Percentiles rank a stretch among this genome's conserved stretches.
phyloP scores from a whole-genome alignment of 495 filamentous ascomycete genomes.

The Lasiosphaeriaceae sp. region DNA sequence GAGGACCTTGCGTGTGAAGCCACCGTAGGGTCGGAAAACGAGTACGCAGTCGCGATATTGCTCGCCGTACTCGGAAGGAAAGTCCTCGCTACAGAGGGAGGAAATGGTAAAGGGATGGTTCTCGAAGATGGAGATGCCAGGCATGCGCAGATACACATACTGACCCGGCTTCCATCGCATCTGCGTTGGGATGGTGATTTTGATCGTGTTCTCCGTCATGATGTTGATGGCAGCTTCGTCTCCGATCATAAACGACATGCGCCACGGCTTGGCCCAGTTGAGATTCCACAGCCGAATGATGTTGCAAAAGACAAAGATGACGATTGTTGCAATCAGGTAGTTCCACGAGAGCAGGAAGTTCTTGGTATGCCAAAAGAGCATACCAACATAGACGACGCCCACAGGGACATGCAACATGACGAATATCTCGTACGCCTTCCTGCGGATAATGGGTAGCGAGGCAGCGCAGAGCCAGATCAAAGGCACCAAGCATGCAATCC shows the following conservation, averaged over 20 bases:
- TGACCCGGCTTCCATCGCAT: slow-evolving; percentile 92
- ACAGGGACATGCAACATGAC: slow-evolving; percentile 76
- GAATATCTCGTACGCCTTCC: slow-evolving; percentile 75
- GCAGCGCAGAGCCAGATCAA: slow-evolving; percentile 76
- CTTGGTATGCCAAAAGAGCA: slow-evolving; percentile 94
- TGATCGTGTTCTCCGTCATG: slow-evolving; percentile 87
- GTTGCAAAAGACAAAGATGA: slow-evolving; percentile 70
- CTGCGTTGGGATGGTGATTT: slow-evolving; percentile 87
- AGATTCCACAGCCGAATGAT: slow-evolving; percentile 66
- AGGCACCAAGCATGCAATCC: slow-evolving; percentile 80
- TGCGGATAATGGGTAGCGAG: slow-evolving; percentile 66
- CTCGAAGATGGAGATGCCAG: slow-evolving; percentile 80
- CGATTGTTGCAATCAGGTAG: slow-evolving; percentile 80
- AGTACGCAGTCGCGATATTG: slow-evolving; percentile 82
- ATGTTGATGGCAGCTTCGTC: slow-evolving; percentile 84
- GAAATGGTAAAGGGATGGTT: slow-evolving; percentile 97
- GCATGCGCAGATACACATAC: slow-evolving; percentile 92
- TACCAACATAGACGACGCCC: slow-evolving; percentile 71
- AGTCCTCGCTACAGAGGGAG: slow-evolving; percentile 77
- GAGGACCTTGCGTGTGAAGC: slow-evolving; percentile 80
- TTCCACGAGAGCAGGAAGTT: slow-evolving; percentile 90
- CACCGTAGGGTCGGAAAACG: slow-evolving; percentile 85
- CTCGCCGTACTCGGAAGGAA: slow-evolving; percentile 82
- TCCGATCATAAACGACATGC: slow-evolving; percentile 73
- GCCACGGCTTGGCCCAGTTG: slow-evolving; percentile 82